Percentiles rank a stretch among this genome's conserved stretches.
Evolutionary conservation across 2,329 filamentous ascomycete genomes (phyloP).

Genomic region (Ramularia endophylla): DNA sequence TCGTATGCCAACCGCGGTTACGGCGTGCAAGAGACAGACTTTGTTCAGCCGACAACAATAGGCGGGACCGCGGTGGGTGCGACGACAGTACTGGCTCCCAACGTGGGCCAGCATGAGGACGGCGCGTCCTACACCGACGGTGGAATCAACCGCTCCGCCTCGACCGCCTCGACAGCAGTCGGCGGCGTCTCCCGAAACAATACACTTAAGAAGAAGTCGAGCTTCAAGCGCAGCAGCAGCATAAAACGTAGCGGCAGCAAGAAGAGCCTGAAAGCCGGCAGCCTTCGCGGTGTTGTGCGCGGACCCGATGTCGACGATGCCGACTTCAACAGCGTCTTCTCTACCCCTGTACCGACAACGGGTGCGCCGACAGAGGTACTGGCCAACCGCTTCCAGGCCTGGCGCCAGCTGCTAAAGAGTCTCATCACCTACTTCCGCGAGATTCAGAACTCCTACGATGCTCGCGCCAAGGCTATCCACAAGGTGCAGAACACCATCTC

Average conservation of each 20-base stretch:
- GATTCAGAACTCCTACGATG: slow-evolving; percentile 82
- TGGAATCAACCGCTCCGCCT: slow-evolving; percentile 56
- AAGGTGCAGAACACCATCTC: slow-evolving; percentile 81
- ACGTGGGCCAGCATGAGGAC: slow-evolving; percentile 44
- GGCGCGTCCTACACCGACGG: slow-evolving; percentile 59
- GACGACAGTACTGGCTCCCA: slow-evolving; percentile 33
- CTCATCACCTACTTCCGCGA: slow-evolving; percentile 92
- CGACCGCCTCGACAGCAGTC: slow-evolving; percentile 40
- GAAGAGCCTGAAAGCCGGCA: slow-evolving; percentile 76
- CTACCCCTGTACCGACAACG: slow-evolving; percentile 79
- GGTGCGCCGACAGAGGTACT: slow-evolving; percentile 85
- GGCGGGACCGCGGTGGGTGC: slow-evolving; percentile 31
- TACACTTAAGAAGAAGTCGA: slow-evolving; percentile 84
- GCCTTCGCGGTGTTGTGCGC: slow-evolving; percentile 67
- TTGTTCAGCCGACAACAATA: slow-evolving; percentile 23
- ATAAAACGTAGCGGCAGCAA: slow-evolving; percentile 74
- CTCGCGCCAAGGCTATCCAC: slow-evolving; percentile 70
- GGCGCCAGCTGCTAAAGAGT: slow-evolving; percentile 93
- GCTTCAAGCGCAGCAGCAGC: slow-evolving; percentile 66
- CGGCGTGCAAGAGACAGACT: slow-evolving; percentile 31
- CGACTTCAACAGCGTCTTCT: slow-evolving; percentile 76
- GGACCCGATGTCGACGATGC: slow-evolving; percentile 53
- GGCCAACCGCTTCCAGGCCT: slow-evolving; percentile 85
- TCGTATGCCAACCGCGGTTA: slow-evolving; percentile 32
- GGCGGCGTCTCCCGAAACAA: slow-evolving; percentile 54